These are phyloP conservation scores for Eucalyptus leucophloia DNA, from an alignment of 345 rosid genomes.

Conservation along the genomic window DNA sequence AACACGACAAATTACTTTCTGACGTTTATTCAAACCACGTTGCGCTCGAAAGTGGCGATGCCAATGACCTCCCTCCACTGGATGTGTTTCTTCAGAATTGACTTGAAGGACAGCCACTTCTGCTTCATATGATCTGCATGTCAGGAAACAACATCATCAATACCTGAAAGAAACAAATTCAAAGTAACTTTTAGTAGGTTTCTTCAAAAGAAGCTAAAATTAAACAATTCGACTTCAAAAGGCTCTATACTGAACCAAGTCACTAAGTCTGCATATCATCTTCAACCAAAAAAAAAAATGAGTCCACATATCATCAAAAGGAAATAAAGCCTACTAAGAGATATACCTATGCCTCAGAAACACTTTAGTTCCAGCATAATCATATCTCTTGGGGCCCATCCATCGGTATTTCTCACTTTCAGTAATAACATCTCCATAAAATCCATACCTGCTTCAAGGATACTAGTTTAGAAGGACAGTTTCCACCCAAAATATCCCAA, in stretches of 20 bases:
- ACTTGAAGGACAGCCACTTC: constrained; percentile 63
- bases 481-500: neutral
- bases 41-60: constrained; percentile 16
- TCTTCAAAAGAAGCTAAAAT: neutral
- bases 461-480: neutral
- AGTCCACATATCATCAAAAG: neutral
- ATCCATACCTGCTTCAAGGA: constrained; percentile 52
- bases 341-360: constrained; percentile 74
- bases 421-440: constrained; percentile 90
- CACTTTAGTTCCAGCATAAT: constrained; percentile 91
- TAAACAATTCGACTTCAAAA: neutral
- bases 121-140: constrained; percentile 68
- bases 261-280: neutral
- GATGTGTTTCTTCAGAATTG: constrained; percentile 31
- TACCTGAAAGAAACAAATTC: neutral
- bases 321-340: neutral
- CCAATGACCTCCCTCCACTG: constrained; percentile 7
- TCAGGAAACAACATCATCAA: neutral
- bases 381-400: constrained; percentile 99
- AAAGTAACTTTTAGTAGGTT: neutral
- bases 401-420: constrained; percentile 94
- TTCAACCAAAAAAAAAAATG: neutral
- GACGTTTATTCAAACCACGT: constrained; percentile 26
- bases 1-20: constrained; percentile 52
- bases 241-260: neutral